Conservation (phyloP, 257 asterid genomes). For the Forsythia viridissima region DNA sequence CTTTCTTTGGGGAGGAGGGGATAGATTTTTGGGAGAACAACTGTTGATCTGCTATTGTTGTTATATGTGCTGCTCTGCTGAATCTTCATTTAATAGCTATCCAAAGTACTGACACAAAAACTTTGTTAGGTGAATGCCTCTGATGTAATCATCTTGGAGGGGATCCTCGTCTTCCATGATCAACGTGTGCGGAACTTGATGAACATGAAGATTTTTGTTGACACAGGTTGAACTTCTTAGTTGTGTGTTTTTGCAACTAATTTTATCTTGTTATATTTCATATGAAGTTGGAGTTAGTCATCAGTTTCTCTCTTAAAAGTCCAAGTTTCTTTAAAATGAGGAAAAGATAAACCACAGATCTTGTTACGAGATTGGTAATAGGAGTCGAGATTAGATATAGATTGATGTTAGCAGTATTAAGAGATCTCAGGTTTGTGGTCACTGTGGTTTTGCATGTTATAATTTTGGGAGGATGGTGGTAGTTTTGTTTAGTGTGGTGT, state of each 20-base stretch:
- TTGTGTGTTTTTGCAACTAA: slow-evolving; percentile 19
- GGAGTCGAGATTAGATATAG: neutral
- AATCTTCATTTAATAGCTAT: slow-evolving; percentile 2
- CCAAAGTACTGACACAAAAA: slow-evolving; percentile 4
- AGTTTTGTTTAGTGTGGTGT: neutral
- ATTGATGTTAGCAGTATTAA: neutral
- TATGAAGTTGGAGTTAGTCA: slow-evolving; percentile 4
- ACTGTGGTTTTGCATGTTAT: neutral
- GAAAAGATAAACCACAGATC: neutral
- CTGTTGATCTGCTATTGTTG: neutral
- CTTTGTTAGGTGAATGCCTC: slow-evolving; percentile 85
- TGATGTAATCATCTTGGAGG: slow-evolving; percentile 95
- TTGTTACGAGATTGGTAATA: neutral
- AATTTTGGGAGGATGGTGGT: neutral
- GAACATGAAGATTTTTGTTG: slow-evolving; percentile 99
- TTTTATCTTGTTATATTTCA: neutral
- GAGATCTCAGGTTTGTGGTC: neutral
- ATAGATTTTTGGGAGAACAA: neutral
- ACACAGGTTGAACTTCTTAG: slow-evolving; percentile 63
- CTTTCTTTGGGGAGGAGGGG: neutral
- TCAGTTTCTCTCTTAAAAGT: neutral
- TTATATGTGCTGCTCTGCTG: neutral
- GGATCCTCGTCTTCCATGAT: slow-evolving; percentile 96
- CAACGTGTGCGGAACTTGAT: slow-evolving; percentile 87
- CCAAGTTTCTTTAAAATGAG: neutral